phyloP scores from a whole-genome alignment of 345 rosid genomes.

The Hevea brasiliensis region DNA sequence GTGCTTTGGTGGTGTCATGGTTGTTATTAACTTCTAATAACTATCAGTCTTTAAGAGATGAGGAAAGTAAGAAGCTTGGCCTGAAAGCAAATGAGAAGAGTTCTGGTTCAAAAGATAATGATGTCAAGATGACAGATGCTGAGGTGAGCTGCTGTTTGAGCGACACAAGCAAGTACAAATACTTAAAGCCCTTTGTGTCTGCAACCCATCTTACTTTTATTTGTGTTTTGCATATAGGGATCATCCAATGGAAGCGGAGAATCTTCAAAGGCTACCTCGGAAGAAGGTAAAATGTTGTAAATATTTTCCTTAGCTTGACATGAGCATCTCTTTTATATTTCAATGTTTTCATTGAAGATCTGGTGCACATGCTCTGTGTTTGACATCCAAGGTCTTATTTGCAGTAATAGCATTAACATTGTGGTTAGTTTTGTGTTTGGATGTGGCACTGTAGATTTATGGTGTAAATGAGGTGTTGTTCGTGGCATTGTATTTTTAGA shows the following conservation, averaged over 20 bases:
- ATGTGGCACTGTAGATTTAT: background rate
- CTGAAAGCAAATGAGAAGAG: constrained; percentile 51
- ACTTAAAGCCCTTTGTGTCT: background rate
- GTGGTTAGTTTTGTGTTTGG: background rate
- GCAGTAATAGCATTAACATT: background rate
- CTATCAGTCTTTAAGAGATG: constrained; percentile 72
- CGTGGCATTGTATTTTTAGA: background rate
- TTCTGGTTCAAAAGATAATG: constrained; percentile 54
- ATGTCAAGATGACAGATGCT: constrained; percentile 73
- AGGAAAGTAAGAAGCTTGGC: constrained; percentile 87
- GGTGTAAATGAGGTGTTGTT: constrained; percentile 1
- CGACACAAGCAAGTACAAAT: background rate
- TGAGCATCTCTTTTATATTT: background rate
- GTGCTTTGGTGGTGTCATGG: background rate
- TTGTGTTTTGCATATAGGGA: constrained; percentile 44
- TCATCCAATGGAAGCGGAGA: constrained; percentile 62
- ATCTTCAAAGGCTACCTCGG: constrained; percentile 51
- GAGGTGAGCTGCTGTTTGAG: constrained; percentile 48
- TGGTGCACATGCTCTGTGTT: background rate
- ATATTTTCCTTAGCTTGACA: background rate
- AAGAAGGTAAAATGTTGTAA: constrained; percentile 52
- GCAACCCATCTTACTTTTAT: background rate
- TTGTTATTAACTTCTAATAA: constrained; percentile 2
- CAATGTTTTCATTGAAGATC: background rate
- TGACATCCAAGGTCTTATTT: background rate